Percentiles rank a stretch among this genome's conserved stretches.
phyloP scores from a whole-genome alignment of 2,329 filamentous ascomycete genomes.

The Nothopassalora personata region DNA sequence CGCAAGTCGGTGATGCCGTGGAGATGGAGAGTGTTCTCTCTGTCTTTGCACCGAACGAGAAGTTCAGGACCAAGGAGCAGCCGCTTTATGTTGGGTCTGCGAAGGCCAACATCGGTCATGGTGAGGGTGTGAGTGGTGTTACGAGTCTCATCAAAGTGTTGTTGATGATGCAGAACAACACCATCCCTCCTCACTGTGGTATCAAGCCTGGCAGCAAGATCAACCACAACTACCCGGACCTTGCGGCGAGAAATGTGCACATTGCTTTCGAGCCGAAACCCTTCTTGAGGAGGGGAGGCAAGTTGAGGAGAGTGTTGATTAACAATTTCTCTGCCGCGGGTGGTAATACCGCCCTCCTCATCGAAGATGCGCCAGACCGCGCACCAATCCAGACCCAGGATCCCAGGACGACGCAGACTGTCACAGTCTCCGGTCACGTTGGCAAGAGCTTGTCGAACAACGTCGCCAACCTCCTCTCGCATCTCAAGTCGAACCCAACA shows the following conservation, averaged over 20 bases:
- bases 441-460: constrained; percentile 13
- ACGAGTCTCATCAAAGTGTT: constrained; percentile 35
- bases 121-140: constrained; percentile 31
- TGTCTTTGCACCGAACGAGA: background rate
- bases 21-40: constrained; percentile 13
- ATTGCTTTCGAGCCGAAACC: background rate
- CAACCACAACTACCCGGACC: constrained; percentile 7
- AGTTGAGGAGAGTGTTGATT: constrained; percentile 12
- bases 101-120: constrained; percentile 29
- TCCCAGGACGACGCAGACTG: background rate
- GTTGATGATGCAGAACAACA: constrained; percentile 31
- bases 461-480: constrained; percentile 1
- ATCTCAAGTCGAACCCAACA: background rate
- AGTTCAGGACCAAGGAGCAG: constrained; percentile 2
- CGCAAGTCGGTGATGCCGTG: constrained; percentile 10
- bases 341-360: constrained; percentile 32
- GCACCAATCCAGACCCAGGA: background rate
- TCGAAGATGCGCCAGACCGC: constrained; percentile 22
- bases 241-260: background rate
- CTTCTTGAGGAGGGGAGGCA: constrained; percentile 1
- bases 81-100: constrained; percentile 22
- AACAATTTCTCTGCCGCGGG: constrained; percentile 39
- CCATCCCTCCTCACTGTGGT: constrained; percentile 6
- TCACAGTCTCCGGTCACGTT: constrained; percentile 23
- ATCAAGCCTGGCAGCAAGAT: constrained; percentile 8